These are phyloP conservation scores for Aspergillus homomorphus DNA, from an alignment of 495 filamentous ascomycete species.

Conservation along the genomic window DNA sequence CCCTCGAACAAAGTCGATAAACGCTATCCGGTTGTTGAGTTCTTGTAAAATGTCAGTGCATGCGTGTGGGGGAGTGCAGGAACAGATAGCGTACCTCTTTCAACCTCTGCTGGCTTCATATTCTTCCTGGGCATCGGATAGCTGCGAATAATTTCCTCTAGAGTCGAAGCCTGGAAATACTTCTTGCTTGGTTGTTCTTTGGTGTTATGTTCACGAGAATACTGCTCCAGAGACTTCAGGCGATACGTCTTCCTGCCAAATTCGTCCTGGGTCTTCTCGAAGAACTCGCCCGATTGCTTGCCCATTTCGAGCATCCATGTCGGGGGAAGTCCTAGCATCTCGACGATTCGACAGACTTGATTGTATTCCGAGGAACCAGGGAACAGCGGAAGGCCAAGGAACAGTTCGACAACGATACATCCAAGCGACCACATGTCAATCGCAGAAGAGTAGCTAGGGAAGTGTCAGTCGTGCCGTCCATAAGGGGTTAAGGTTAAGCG, in stretches of 20 bases:
- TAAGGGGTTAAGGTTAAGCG: not conserved
- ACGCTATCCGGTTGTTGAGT: constrained; percentile 96
- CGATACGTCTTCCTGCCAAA: constrained; percentile 87
- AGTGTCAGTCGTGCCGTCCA: constrained; percentile 1
- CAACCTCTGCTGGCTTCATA: constrained; percentile 96
- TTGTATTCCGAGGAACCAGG: constrained; percentile 99
- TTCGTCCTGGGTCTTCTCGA: constrained; percentile 90
- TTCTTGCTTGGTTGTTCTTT: constrained; percentile 99
- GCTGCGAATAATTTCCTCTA: constrained; percentile 94
- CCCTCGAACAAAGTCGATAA: constrained; percentile 98
- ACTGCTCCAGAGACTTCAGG: constrained; percentile 95
- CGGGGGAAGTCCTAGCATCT: constrained; percentile 95
- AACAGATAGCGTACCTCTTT: constrained; percentile 68
- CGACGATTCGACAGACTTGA: constrained; percentile 93
- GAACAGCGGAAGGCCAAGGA: constrained; percentile 92
- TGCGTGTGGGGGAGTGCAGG: not conserved
- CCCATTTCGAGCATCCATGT: constrained; percentile 99
- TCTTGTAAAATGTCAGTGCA: constrained; percentile 55
- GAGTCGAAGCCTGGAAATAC: constrained; percentile 90
- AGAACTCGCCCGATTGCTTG: constrained; percentile 96
- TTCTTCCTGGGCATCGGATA: constrained; percentile 99
- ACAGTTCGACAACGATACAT: constrained; percentile 98
- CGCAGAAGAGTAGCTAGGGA: constrained; percentile 81
- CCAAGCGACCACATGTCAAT: constrained; percentile 99
- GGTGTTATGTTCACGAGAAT: constrained; percentile 87